Conservation (phyloP, 1,139 yeast genomes). For the Kodamaea derodonti region DNA sequence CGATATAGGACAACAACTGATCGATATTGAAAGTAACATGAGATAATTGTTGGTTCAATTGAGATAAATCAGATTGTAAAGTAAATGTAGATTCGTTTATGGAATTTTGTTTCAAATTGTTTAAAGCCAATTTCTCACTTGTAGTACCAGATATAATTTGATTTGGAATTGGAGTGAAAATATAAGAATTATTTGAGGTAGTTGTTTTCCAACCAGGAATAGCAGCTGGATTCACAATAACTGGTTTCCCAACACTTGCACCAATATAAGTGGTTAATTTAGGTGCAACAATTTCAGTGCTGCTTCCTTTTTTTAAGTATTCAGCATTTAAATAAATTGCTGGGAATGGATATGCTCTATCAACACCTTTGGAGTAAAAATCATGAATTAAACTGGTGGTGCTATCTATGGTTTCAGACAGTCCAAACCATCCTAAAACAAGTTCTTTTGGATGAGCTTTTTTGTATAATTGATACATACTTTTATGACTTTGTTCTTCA, state of each 20-base stretch:
- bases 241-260: conserved; percentile 61
- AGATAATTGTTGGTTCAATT: conserved; percentile 53
- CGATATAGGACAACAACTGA: conserved; percentile 48
- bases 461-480: conserved; percentile 69
- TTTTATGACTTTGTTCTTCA: conserved; percentile 70
- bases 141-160: conserved; percentile 56
- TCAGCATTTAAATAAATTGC: conserved; percentile 72
- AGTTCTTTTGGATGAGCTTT: conserved; percentile 76
- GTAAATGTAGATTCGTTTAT: conserved; percentile 17
- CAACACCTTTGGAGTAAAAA: conserved; percentile 68
- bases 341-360: conserved; percentile 70
- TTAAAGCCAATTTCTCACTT: conserved; percentile 56
- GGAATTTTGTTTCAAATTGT: conserved; percentile 26
- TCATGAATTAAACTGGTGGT: conserved; percentile 84
- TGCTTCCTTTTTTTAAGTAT: conserved; percentile 26
- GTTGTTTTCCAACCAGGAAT: conserved; percentile 48
- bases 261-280: conserved; percentile 68
- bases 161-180: conserved; percentile 77
- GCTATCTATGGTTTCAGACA: conserved; percentile 59
- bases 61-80: conserved; percentile 24
- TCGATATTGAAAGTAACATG: conserved; percentile 54
- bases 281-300: conserved; percentile 34
- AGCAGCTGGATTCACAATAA: conserved; percentile 31
- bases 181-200: conserved; percentile 46
- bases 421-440: conserved; percentile 88